Evolutionary conservation across 495 filamentous ascomycete genomes (phyloP), one percentile per base, ranked within the genome.

Genomic region (Cairneyella variabilis): DNA sequence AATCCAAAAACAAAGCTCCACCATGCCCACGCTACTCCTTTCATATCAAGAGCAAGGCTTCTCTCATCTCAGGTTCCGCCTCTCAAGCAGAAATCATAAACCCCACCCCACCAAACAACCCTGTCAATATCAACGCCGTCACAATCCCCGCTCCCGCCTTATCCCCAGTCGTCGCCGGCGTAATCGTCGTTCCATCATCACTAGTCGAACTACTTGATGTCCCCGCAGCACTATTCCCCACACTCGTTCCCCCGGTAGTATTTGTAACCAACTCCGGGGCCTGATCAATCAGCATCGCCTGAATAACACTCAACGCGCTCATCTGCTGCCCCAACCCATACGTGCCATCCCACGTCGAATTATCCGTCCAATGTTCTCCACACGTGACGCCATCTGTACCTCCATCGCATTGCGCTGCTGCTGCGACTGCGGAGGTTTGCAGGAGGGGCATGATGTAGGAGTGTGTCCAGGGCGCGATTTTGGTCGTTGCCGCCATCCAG

Each of bases 401-500:
- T 22, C 84, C 85, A 3, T 88, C 88, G 91, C 53, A 50, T 73
- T 79, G 61, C 60, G 72, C 65, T 14, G 89, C 80, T 25, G 86
- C 90, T 16, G 83, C 85, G 45, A 69, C 59, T 1, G 85, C 80
- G 12, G 86, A 89, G 2, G 76, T 76, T 6, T 69, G 69, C 6
- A 95, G 74, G n/a, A 81, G 73, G 2, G 77, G 74, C 66, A 88
- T 79, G 54, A 95, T 76, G 34, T 63, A 70, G 26, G 72, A 70
- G 20, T 68, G 69, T 1, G 76, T 83, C 62, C 82, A 86, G 2
- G 90, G 88, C 0, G 83, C 87, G 47, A 91, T 64, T 61, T 89
- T 82, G 7, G 85, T 83, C 6, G 80, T 76, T 6, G 73, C 71
- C 17, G 82, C 80, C 71, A 95, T 79, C 86, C 89, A 95, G 20